A percentile compares a stretch with the other conserved stretches of the same genome.
Evolutionary conservation across 805 yeast genomes (phyloP).

Genomic region (Schwanniomyces occidentalis): DNA sequence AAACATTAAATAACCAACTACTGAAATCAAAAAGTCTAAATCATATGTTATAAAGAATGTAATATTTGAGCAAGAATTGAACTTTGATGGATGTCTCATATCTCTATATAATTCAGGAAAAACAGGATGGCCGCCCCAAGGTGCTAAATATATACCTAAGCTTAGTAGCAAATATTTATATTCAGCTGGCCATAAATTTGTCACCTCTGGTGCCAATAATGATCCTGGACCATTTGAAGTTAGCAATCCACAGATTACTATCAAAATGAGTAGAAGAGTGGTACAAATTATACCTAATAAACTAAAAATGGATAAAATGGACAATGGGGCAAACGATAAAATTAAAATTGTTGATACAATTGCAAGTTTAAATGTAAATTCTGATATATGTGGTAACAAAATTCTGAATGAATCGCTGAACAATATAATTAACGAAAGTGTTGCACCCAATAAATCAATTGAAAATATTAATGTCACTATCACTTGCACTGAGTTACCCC

Average conservation of each 20-base stretch:
- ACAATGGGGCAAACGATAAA: slow-evolving; percentile 55
- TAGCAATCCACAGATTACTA: slow-evolving; percentile 48
- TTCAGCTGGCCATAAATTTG: slow-evolving; percentile 33
- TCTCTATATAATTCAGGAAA: slow-evolving; percentile 73
- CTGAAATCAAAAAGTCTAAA: slow-evolving; percentile 62
- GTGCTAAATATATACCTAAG: slow-evolving; percentile 71
- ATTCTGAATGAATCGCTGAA: slow-evolving; percentile 61
- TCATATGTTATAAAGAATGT: slow-evolving; percentile 59
- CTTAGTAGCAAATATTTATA: slow-evolving; percentile 45
- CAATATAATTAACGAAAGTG: slow-evolving; percentile 54
- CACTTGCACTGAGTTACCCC: slow-evolving; percentile 46
- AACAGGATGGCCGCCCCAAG: slow-evolving; percentile 85
- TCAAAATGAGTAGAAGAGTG: slow-evolving; percentile 46
- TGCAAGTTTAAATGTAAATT: slow-evolving; percentile 40
- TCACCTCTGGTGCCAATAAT: slow-evolving; percentile 46
- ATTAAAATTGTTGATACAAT: slow-evolving; percentile 42
- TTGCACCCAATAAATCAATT: slow-evolving; percentile 62
- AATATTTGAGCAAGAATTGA: slow-evolving; percentile 48
- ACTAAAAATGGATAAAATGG: slow-evolving; percentile 54
- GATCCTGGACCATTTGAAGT: slow-evolving; percentile 53
- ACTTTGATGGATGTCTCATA: slow-evolving; percentile 68
- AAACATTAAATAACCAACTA: slow-evolving; percentile 77
- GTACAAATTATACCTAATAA: slow-evolving; percentile 60
- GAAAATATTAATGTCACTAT: slow-evolving; percentile 51
- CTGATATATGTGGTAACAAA: slow-evolving; percentile 39